Base-by-base conservation (phyloP, 495 filamentous ascomycete genomes). In the Acidiella bohemica region DNA sequence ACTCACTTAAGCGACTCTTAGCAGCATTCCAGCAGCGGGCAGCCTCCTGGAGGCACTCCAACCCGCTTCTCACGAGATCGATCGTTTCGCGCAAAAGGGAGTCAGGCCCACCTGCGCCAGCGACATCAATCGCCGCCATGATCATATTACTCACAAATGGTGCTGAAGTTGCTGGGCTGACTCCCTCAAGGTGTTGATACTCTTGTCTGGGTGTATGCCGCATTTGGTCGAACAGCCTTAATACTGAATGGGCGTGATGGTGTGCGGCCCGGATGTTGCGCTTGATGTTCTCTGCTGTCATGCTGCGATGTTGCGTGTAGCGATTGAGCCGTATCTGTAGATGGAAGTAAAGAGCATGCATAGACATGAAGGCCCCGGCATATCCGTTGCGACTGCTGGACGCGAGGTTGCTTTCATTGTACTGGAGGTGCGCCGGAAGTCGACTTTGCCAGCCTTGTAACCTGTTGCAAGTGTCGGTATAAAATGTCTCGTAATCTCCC, bases 281-380 rank as follows among this genome's bases (percentile, higher is more conserved):
- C 22, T 20, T 21, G 12, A 54, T 29, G 4, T 33, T 41, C 20
- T 53, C 45, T 4, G 45, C 34, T 6, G 6, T 12, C 9, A 51
- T 23, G 2, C 54, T 36, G n/a, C 29, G 21, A 41, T 42, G 29
- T 9, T 67, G 69, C 4, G 65, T 66, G 44, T 78, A 67, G 26
- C 78, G 67, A 44, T 80, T 76, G 6, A 81, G 61, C 30, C 73
- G 71, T 59, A 80, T 69, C 38, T 69, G 51, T 2, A 70, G 68
- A 18, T 67, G 62, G 53, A 79, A 71, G 53, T 77, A 75, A 18
- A 80, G 56, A 19, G 77, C 51, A 49, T 81, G 76, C 45, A 76
- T 68, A 0, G 65, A 63, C 35, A 80, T 55, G 45, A 75, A 76
- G 0, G 67, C 60, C 6, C 68, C 69, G 0, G 62, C 55, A 47